These are phyloP conservation scores for Cyberlindnera euphorbiae DNA, from an alignment of 805 yeast species.

Conservation along the genomic window DNA sequence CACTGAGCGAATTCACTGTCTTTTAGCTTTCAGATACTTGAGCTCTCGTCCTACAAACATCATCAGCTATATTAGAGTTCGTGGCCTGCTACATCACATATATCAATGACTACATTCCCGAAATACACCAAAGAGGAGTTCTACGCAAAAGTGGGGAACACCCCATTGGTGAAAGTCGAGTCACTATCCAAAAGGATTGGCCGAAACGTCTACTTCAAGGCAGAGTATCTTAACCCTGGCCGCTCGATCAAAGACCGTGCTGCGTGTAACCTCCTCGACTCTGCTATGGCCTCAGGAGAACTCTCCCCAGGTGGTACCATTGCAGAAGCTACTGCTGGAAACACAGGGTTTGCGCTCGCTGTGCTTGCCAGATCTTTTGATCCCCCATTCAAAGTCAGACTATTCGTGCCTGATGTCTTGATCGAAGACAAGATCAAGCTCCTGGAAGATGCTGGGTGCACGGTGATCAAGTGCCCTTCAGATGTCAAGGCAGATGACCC, in stretches of 20 bases:
- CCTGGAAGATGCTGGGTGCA: slow-evolving; percentile 58
- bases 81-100: no score
- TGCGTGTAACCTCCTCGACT: slow-evolving; percentile 62
- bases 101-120: no score
- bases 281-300: slow-evolving; percentile 47
- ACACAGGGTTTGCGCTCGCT: slow-evolving; percentile 80
- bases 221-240: slow-evolving; percentile 72
- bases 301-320: slow-evolving; percentile 62
- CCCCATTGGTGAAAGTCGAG: slow-evolving; percentile 62
- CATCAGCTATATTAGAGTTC: no score
- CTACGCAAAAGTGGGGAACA: slow-evolving; percentile 48
- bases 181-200: slow-evolving; percentile 62
- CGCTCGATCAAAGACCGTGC: slow-evolving; percentile 83
- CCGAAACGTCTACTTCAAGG: slow-evolving; percentile 66
- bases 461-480: slow-evolving; percentile 55
- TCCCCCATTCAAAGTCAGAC: slow-evolving; percentile 46
- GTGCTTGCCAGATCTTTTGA: slow-evolving; percentile 42
- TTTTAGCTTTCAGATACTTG: no score
- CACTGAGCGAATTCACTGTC: no score
- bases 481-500: slow-evolving; percentile 53
- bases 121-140: slow-evolving; percentile 17
- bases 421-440: slow-evolving; percentile 62
- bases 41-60: no score
- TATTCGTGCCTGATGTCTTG: slow-evolving; percentile 78
- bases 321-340: slow-evolving; percentile 82